A percentile compares a stretch with the other conserved stretches of the same genome.
These are phyloP conservation scores for Cavenderia fasciculata DNA, from an alignment of 78 protist species.

Conservation along the genomic window DNA sequence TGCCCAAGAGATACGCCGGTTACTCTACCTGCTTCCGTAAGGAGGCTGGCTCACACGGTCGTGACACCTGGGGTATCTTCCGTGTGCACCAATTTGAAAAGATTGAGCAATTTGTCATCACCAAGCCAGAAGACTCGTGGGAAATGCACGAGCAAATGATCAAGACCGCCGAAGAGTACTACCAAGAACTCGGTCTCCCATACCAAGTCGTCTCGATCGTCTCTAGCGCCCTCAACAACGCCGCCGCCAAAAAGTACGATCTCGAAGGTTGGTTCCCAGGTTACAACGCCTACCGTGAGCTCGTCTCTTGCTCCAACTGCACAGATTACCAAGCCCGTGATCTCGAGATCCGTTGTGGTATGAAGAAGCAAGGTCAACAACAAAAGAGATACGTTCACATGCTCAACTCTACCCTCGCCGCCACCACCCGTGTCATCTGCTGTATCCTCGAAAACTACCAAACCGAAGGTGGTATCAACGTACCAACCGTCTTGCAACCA, in stretches of 20 bases:
- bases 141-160: conserved; percentile 96
- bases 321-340: conserved; percentile 98
- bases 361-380: conserved; percentile 74
- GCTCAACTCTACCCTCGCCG: conserved; percentile 99
- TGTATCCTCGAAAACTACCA: conserved; percentile 99
- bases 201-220: conserved; percentile 98
- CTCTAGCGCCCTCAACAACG: conserved; percentile 98
- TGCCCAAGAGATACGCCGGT: conserved; percentile 96
- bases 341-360: conserved; percentile 91
- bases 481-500: conserved; percentile 92
- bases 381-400: conserved; percentile 97
- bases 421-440: conserved; percentile 98
- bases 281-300: conserved; percentile 95
- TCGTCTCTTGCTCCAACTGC: conserved; percentile 99
- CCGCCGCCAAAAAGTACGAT: conserved; percentile 99
- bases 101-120: conserved; percentile 98
- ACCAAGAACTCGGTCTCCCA: conserved; percentile 95
- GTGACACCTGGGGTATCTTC: conserved; percentile 99
- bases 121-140: conserved; percentile 97
- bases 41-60: conserved; percentile 99
- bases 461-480: conserved; percentile 91
- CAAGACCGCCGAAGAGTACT: conserved; percentile 93
- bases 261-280: conserved; percentile 99
- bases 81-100: conserved; percentile 99
- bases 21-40: conserved; percentile 99